Percentiles rank a stretch among this genome's conserved stretches.
These are phyloP conservation scores for Solanum piurae DNA, from an alignment of 257 asterid species.

Conservation along the genomic window DNA sequence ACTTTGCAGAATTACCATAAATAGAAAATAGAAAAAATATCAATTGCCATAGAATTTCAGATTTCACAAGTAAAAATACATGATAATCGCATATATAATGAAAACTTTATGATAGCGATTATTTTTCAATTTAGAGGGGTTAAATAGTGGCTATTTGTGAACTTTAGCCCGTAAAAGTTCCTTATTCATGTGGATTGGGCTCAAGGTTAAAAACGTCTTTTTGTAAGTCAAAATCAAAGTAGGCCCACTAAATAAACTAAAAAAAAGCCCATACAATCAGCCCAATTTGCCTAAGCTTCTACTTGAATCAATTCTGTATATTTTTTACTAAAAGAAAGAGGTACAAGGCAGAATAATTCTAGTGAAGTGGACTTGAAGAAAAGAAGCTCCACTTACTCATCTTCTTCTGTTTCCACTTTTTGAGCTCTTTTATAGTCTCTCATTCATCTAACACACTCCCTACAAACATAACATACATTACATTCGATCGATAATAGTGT, in stretches of 20 bases:
- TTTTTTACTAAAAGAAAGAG: not conserved
- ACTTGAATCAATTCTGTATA: not conserved
- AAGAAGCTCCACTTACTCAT: slow-evolving; percentile 43
- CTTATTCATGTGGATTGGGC: not conserved
- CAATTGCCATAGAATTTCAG: too few relatives aligned
- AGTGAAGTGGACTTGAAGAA: slow-evolving; percentile 84
- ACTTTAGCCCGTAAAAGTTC: not conserved
- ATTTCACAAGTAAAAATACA: too few relatives aligned
- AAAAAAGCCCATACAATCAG: not conserved
- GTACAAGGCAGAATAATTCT: slow-evolving; percentile 9
- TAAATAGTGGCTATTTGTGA: not conserved
- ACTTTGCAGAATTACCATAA: too few relatives aligned
- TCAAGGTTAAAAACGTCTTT: not conserved
- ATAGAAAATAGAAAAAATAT: too few relatives aligned
- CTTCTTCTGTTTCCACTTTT: not conserved
- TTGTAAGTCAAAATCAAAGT: not conserved
- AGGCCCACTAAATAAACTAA: not conserved
- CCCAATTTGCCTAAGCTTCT: slow-evolving; percentile 13
- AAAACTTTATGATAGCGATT: too few relatives aligned
- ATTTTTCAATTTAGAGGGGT: not conserved
- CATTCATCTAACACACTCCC: not conserved
- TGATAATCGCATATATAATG: too few relatives aligned
- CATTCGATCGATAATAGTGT: not conserved
- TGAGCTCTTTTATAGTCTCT: not conserved
- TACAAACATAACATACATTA: not conserved